Conservation (phyloP, 805 yeast genomes). For the Yarrowia sp. region DNA sequence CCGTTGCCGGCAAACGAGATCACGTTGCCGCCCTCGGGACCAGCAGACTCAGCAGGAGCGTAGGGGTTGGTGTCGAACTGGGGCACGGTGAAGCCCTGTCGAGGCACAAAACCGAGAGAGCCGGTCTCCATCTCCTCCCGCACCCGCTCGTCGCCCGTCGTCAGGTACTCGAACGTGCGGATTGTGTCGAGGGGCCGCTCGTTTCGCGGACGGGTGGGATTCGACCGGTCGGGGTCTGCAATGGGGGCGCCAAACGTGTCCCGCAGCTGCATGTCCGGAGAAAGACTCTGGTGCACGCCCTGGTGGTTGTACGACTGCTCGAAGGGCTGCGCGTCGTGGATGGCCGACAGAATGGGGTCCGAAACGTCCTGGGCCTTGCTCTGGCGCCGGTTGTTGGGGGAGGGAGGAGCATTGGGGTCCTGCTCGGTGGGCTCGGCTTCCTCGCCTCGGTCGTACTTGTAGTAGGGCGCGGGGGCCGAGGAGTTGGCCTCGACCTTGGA, state of each 20-base stretch:
- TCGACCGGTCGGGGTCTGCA: conserved; percentile 75
- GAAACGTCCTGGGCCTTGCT: conserved; percentile 19
- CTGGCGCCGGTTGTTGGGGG: conserved; percentile 24
- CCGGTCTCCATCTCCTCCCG: conserved; percentile 79
- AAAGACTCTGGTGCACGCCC: conserved; percentile 42
- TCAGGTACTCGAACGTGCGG: conserved; percentile 87
- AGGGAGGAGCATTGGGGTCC: conserved; percentile 25
- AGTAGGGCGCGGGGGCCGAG: conserved; percentile 24
- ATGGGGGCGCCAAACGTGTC: conserved; percentile 89
- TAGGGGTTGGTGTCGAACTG: conserved; percentile 42
- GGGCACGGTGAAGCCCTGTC: conserved; percentile 67
- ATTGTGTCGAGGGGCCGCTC: conserved; percentile 98
- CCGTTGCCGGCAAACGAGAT: conserved; percentile 37
- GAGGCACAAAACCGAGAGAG: conserved; percentile 78
- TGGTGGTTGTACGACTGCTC: conserved; percentile 52
- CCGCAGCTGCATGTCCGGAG: conserved; percentile 55
- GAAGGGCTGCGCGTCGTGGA: conserved; percentile 94
- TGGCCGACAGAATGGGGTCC: conserved; percentile 91
- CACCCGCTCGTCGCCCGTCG: conserved; percentile 80
- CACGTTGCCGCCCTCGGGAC: conserved; percentile 36
- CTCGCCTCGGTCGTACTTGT: conserved; percentile 22
- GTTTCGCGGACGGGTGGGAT: conserved; percentile 89
- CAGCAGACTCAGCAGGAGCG: conserved; percentile 31
- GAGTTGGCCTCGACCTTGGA: conserved; percentile 22
- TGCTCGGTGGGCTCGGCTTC: background rate